A percentile compares a stretch with the other conserved stretches of the same genome.
These are phyloP conservation scores for Sclerotinia nivalis DNA, from an alignment of 2,329 filamentous ascomycete species.

Conservation along the genomic window DNA sequence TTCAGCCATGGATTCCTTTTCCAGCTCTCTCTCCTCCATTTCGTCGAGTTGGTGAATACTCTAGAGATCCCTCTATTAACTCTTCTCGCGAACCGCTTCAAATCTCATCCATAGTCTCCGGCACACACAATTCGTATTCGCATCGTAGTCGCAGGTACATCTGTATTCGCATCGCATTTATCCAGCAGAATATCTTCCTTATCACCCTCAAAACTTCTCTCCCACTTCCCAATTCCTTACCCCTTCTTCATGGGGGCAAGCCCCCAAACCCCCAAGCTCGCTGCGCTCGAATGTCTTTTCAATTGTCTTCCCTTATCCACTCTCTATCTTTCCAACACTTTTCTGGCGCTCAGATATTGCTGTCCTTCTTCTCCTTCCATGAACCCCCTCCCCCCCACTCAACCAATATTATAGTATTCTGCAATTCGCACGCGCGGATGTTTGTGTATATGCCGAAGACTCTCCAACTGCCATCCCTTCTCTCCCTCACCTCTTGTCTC, in stretches of 20 bases:
- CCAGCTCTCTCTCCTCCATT: not conserved
- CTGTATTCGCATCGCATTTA: not conserved
- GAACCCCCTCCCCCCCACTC: too few species aligned
- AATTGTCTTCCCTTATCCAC: not conserved
- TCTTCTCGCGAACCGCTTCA: rapidly evolving
- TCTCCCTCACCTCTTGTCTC: not conserved
- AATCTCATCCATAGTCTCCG: not conserved
- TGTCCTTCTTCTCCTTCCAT: too few species aligned
- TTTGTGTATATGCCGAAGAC: conserved; percentile 62
- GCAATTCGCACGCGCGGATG: conserved; percentile 52
- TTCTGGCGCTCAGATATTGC: not conserved
- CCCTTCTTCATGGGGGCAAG: not conserved
- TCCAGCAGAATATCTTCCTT: not conserved
- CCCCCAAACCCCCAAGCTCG: conserved; percentile 12
- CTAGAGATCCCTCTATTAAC: not conserved
- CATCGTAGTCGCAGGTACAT: not conserved
- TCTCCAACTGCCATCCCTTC: not conserved
- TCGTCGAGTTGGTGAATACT: not conserved
- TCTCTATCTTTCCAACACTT: not conserved
- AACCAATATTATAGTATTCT: not conserved
- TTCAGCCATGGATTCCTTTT: not conserved
- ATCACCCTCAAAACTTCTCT: too few species aligned
- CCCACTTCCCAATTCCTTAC: too few species aligned
- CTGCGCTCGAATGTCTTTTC: not conserved
- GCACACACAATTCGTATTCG: not conserved